These are phyloP conservation scores for Saprolegnia diclina DNA, from an alignment of 352 stramenopile genomes.

Conservation along the genomic window DNA sequence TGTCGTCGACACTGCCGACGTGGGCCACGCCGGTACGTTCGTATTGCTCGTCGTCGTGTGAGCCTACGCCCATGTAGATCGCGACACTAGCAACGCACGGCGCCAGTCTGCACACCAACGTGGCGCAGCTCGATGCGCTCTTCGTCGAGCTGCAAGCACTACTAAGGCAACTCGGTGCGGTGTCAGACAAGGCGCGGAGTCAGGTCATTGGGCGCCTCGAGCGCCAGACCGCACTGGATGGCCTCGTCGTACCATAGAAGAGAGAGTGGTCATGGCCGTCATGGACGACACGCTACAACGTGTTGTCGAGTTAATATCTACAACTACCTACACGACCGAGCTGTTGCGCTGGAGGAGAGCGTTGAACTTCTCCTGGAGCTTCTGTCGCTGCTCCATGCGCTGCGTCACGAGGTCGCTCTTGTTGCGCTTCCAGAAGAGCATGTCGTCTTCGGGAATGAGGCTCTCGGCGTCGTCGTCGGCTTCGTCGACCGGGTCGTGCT, in stretches of 20 bases:
- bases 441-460: conserved; percentile 78
- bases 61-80: neutral
- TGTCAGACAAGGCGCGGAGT: neutral
- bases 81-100: neutral
- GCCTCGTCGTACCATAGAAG: neutral
- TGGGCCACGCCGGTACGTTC: neutral
- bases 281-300: neutral
- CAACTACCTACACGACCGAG: neutral
- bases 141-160: neutral
- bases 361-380: conserved; percentile 81
- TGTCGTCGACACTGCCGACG: neutral
- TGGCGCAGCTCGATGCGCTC: neutral
- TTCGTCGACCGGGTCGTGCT: conserved; percentile 55
- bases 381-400: conserved; percentile 71
- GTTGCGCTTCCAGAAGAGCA: conserved; percentile 83
- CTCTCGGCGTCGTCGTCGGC: conserved; percentile 74
- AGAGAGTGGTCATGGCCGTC: neutral
- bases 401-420: conserved; percentile 62
- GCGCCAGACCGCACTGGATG: neutral
- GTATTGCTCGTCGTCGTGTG: neutral
- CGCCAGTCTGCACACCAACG: neutral
- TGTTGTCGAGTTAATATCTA: neutral
- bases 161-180: neutral
- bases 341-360: conserved; percentile 61
- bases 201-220: neutral